phyloP scores from a whole-genome alignment of 139 green algal genomes.

The Yamagishiella unicocca region DNA sequence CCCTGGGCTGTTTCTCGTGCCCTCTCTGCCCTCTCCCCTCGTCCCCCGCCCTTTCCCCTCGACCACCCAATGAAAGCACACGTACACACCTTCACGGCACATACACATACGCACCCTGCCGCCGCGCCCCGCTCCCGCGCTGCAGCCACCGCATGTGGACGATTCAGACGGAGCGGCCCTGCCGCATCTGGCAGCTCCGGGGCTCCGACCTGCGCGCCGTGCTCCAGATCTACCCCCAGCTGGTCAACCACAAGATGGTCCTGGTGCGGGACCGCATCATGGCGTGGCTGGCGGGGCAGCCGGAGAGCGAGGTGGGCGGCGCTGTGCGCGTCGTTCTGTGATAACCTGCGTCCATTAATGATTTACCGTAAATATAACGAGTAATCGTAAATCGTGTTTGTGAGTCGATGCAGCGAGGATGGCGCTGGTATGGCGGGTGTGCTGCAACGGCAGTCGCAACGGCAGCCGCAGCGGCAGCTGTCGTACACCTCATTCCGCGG shows the following conservation, averaged over 20 bases:
- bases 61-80: no score
- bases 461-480: no score
- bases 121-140: no score
- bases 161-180: conserved; percentile 25
- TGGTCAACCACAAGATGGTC: not conserved
- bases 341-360: no score
- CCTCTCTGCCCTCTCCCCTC: not conserved
- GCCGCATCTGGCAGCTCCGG: conserved; percentile 36
- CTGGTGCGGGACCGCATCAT: conserved; percentile 11
- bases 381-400: not conserved
- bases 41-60: not conserved
- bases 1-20: not conserved
- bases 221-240: not conserved
- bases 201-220: not conserved
- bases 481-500: no score
- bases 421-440: no score
- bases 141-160: conserved; percentile 26
- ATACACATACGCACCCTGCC: no score
- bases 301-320: conserved; percentile 13
- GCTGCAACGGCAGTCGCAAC: no score
- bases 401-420: no score
- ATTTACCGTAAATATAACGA: not conserved
- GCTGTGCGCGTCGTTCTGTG: no score
- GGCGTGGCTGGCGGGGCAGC: conserved; percentile 5
- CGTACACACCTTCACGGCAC: no score